Conservation (phyloP, 176 grass and related monocot genomes). For the Musa beccarii region DNA sequence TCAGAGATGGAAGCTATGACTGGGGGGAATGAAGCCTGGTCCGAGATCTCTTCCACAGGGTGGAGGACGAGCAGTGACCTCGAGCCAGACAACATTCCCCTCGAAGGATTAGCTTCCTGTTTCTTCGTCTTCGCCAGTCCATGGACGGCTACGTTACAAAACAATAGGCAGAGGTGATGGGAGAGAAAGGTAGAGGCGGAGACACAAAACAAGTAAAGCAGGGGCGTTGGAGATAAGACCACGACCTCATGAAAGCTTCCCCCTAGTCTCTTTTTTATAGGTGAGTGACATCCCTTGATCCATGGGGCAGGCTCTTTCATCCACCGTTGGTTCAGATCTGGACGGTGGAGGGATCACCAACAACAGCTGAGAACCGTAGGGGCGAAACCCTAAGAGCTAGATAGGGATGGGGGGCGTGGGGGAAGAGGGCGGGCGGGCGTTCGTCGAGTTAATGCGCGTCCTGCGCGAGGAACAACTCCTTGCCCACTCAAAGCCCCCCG, state of each 20-base stretch:
- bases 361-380: background rate
- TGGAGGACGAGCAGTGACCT: background rate
- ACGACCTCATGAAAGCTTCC: background rate
- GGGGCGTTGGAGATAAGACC: background rate
- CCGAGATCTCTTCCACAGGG: conserved; percentile 38
- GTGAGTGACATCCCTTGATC: background rate
- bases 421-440: background rate
- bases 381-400: background rate
- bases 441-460: background rate
- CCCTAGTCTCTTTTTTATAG: background rate
- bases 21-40: conserved; percentile 99
- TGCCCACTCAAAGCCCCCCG: background rate
- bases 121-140: background rate
- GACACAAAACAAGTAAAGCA: background rate
- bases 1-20: conserved; percentile 41
- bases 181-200: background rate
- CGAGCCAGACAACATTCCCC: conserved; percentile 8
- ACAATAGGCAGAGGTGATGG: background rate
- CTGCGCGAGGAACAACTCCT: background rate
- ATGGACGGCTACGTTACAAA: background rate
- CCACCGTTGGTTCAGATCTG: background rate
- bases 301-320: background rate
- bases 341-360: background rate
- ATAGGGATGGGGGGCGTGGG: background rate
- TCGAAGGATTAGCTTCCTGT: conserved; percentile 1